Percentiles rank a stretch among this genome's conserved stretches.
Conservation (phyloP, 768 basidiomycete species). For the Agaricus subrufescens region DNA sequence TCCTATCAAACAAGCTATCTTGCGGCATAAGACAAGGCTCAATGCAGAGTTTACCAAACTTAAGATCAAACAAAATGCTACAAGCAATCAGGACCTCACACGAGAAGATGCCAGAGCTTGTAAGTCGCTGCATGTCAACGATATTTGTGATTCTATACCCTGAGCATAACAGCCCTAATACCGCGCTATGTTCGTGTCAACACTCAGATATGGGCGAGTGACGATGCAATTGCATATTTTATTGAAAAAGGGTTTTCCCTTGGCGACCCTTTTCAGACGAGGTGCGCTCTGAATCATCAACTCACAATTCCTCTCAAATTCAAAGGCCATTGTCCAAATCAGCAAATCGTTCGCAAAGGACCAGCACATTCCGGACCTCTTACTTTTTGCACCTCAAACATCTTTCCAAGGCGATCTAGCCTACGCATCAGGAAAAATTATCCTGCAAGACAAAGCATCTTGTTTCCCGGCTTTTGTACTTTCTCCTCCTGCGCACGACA, state of each 20-base stretch:
- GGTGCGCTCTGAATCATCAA: slow-evolving; percentile 28
- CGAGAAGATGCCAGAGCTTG: slow-evolving; percentile 62
- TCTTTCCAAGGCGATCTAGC: slow-evolving; percentile 67
- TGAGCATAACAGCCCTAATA: slow-evolving; percentile 45
- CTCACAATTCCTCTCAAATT: neutral
- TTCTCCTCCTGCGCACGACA: slow-evolving; percentile 55
- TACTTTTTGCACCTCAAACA: slow-evolving; percentile 66
- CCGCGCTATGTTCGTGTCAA: slow-evolving; percentile 88
- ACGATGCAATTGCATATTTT: slow-evolving; percentile 60
- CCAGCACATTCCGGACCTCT: slow-evolving; percentile 75
- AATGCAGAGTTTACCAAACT: slow-evolving; percentile 81
- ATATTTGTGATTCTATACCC: slow-evolving; percentile 10
- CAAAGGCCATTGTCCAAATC: slow-evolving; percentile 11
- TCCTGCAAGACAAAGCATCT: slow-evolving; percentile 96
- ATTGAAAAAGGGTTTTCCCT: slow-evolving; percentile 49
- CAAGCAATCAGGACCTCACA: slow-evolving; percentile 60
- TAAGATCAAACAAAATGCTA: slow-evolving; percentile 72
- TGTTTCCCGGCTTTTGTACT: slow-evolving; percentile 92
- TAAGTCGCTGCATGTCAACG: slow-evolving; percentile 21
- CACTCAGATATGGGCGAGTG: slow-evolving; percentile 58
- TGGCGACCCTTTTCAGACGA: slow-evolving; percentile 47
- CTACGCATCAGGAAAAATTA: slow-evolving; percentile 77
- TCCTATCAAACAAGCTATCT: slow-evolving; percentile 80
- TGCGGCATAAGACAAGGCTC: slow-evolving; percentile 87
- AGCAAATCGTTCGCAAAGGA: slow-evolving; percentile 71